Evolutionary conservation across 495 filamentous ascomycete genomes (phyloP).

Genomic region (Evernia prunastri): DNA sequence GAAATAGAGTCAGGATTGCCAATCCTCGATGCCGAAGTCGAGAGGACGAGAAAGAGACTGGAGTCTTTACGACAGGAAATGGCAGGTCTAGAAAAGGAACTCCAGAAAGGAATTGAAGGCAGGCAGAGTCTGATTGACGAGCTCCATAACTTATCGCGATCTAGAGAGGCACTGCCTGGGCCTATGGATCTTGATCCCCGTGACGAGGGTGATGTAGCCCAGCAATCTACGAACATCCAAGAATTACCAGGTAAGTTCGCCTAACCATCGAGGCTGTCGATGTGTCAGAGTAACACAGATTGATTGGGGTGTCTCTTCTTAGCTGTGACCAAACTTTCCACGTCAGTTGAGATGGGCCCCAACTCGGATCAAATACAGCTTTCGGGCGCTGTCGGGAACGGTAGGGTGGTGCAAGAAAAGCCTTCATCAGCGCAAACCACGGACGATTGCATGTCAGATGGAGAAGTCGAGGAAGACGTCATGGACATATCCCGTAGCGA

Average conservation of each 20-base stretch:
- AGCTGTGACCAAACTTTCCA: neutral
- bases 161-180: constrained; percentile 6
- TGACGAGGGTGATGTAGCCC: constrained; percentile 30
- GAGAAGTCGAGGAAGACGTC: constrained; percentile 22
- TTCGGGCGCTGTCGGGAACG: neutral
- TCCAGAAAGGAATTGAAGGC: constrained; percentile 42
- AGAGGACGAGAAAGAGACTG: constrained; percentile 42
- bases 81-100: constrained; percentile 51
- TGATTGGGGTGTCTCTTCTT: constrained; percentile 5
- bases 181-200: neutral
- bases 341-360: neutral
- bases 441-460: constrained; percentile 5
- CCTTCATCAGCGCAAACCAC: constrained; percentile 2
- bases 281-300: constrained; percentile 5
- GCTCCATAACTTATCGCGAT: constrained; percentile 15
- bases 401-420: neutral
- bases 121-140: constrained; percentile 32
- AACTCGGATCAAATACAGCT: neutral
- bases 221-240: constrained; percentile 17
- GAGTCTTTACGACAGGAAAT: constrained; percentile 51
- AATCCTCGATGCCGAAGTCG: constrained; percentile 49
- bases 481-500: constrained; percentile 28
- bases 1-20: constrained; percentile 55
- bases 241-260: constrained; percentile 11
- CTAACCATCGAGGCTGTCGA: constrained; percentile 6